phyloP scores from a whole-genome alignment of 1,284 basidiomycete species.

The Marasmius sp. region DNA sequence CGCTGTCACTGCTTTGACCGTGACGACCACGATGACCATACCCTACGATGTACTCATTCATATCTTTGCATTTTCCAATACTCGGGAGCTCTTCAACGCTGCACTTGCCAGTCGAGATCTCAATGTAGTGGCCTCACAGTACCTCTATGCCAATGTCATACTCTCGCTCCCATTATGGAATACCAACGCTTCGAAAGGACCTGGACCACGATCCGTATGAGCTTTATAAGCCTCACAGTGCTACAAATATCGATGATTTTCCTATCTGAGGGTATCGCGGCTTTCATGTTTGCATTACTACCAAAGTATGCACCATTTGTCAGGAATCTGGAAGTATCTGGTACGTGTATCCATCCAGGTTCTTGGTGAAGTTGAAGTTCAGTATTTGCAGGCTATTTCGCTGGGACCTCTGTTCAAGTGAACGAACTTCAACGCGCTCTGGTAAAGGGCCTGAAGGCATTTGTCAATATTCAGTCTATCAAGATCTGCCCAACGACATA shows the following conservation, averaged over 20 bases:
- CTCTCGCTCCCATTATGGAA: neutral
- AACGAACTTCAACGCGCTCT: constrained; percentile 2
- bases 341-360: neutral
- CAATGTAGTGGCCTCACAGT: constrained; percentile 2
- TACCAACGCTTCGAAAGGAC: neutral
- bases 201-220: neutral
- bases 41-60: neutral
- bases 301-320: neutral
- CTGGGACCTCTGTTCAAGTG: neutral
- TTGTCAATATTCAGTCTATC: neutral
- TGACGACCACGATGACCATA: neutral
- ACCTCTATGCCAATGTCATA: constrained; percentile 5
- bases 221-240: neutral
- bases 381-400: neutral
- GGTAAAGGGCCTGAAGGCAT: neutral
- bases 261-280: neutral
- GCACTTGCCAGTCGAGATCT: constrained; percentile 8
- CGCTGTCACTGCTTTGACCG: neutral
- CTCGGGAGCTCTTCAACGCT: neutral
- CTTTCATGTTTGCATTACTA: neutral
- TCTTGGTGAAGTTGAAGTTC: neutral
- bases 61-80: neutral
- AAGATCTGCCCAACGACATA: neutral
- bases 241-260: neutral
- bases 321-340: neutral